Base-by-base conservation (phyloP, 441 rosid genomes). In the Dalechampia spathulata region DNA sequence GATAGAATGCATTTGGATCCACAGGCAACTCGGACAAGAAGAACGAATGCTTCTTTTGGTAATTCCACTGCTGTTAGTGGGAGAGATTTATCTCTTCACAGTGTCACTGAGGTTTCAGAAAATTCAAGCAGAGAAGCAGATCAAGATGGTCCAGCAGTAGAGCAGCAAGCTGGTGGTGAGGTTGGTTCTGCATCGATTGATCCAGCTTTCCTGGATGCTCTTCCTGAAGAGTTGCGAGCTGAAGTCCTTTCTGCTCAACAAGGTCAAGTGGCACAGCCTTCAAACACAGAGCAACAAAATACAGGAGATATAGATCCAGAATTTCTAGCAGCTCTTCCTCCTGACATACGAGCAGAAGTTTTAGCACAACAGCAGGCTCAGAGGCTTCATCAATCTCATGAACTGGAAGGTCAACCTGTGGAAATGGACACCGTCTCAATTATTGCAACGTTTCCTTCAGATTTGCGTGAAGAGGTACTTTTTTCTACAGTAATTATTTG, bases 391-490 rank as follows among this genome's bases (percentile, higher is more conserved):
- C 97, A 93, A 64, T 83, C 97, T 65, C 96, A 90, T 67, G 99
- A 93, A 74, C 97, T 90, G 61, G 99, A 93, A 82, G 99, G 99
- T 47, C 97, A 93, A 74, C 99, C 99, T 3, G 99, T 93, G 60
- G 99, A 93, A 79, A 93, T 93, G 99, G 99, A 93, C 75, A 83
- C 99, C 0, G 99, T 93, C 54, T 93, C 99, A 53, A 93, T 93
- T 53, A 93, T 93, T 70, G 97, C 97, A 28, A 89, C 99, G 19
- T 93, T 93, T 81, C 96, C 99, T 53, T 85, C 97, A 46, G 99
- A 93, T 36, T 70, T 93, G 74, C 85, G 99, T 49, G 99, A 93
- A 77, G 99, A 93, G 97, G 97, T 87, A 78, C 19, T 37, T 43
- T 25, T 41, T 58, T 57, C 9, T 58, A 20, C 26, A 57, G n/a